Evolutionary conservation across 2,329 filamentous ascomycete species (phyloP).

Genomic region (Fusarium torulosum): DNA sequence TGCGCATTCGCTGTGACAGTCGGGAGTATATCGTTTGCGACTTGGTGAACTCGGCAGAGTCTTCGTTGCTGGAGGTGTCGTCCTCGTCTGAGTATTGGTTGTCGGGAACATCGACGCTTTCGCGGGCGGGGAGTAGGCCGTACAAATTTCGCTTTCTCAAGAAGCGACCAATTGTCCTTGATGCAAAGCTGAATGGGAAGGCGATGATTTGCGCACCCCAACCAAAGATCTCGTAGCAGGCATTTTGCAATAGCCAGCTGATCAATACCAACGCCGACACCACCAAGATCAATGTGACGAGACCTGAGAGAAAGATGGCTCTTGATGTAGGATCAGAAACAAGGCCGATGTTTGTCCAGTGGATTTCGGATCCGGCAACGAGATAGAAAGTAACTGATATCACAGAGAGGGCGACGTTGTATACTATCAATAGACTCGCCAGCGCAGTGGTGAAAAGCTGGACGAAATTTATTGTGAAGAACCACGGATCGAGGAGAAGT

Average conservation of each 20-base stretch:
- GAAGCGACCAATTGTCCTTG: slow-evolving; percentile 13
- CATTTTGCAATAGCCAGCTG: slow-evolving; percentile 45
- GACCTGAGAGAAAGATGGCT: slow-evolving; percentile 52
- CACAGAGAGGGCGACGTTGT: slow-evolving; percentile 43
- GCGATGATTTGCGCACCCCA: slow-evolving; percentile 47
- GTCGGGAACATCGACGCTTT: slow-evolving; percentile 11
- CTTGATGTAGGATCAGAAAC: slow-evolving; percentile 51
- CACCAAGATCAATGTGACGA: slow-evolving; percentile 48
- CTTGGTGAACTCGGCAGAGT: slow-evolving; percentile 13
- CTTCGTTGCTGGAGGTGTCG: slow-evolving; percentile 4
- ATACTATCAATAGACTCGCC: slow-evolving; percentile 34
- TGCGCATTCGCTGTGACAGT: slow-evolving; percentile 2
- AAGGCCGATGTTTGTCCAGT: slow-evolving; percentile 53
- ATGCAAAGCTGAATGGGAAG: slow-evolving; percentile 44
- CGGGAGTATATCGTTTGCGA: slow-evolving; percentile 14
- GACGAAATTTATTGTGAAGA: slow-evolving; percentile 30
- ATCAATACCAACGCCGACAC: slow-evolving; percentile 29
- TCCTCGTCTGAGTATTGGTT: slow-evolving; percentile 23
- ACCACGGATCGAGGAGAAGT: slow-evolving; percentile 48
- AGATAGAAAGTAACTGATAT: slow-evolving; percentile 51
- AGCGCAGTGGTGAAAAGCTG: slow-evolving; percentile 32
- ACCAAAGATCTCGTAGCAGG: slow-evolving; percentile 46
- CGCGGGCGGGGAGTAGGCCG: slow-evolving; percentile 22
- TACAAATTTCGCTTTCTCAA: slow-evolving; percentile 27
- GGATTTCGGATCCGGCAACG: slow-evolving; percentile 52